Percentiles rank a stretch among this genome's conserved stretches.
These are phyloP conservation scores for Puccinia novopanici DNA, from an alignment of 1,284 basidiomycete genomes.

Conservation along the genomic window DNA sequence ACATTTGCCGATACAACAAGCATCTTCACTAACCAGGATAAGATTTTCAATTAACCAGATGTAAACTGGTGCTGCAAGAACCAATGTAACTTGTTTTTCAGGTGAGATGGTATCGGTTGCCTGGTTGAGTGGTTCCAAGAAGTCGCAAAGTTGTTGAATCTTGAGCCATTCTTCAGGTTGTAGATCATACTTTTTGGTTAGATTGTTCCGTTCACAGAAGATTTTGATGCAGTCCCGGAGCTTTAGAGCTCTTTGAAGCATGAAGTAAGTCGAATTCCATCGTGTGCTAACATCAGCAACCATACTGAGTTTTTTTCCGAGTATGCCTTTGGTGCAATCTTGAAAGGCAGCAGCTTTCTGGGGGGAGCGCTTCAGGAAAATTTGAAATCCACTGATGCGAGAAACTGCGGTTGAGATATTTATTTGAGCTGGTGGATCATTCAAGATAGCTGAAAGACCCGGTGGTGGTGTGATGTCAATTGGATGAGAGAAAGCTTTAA, in stretches of 20 bases:
- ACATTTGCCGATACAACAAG: too few species aligned
- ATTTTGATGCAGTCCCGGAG: background rate
- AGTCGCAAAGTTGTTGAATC: background rate
- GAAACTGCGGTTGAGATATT: background rate
- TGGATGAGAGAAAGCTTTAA: too few species aligned
- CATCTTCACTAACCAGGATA: too few species aligned
- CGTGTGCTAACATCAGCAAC: background rate
- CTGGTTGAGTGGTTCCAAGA: background rate
- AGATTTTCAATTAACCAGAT: too few species aligned
- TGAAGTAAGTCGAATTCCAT: background rate
- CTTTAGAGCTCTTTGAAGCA: background rate
- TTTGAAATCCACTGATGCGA: background rate
- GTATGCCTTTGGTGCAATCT: background rate
- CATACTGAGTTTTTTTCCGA: background rate
- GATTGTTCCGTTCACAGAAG: background rate
- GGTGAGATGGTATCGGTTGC: slow-evolving; percentile 12
- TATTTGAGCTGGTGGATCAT: background rate
- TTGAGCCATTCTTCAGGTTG: too few species aligned
- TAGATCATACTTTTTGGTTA: background rate
- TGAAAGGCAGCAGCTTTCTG: background rate
- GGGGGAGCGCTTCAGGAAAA: background rate
- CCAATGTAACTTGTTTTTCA: background rate
- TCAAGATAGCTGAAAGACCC: background rate
- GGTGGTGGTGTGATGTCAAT: too few species aligned
- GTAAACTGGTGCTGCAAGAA: too few species aligned